These are phyloP conservation scores for Colletotrichum kahawae DNA, from an alignment of 2,329 filamentous ascomycete genomes.

Conservation along the genomic window DNA sequence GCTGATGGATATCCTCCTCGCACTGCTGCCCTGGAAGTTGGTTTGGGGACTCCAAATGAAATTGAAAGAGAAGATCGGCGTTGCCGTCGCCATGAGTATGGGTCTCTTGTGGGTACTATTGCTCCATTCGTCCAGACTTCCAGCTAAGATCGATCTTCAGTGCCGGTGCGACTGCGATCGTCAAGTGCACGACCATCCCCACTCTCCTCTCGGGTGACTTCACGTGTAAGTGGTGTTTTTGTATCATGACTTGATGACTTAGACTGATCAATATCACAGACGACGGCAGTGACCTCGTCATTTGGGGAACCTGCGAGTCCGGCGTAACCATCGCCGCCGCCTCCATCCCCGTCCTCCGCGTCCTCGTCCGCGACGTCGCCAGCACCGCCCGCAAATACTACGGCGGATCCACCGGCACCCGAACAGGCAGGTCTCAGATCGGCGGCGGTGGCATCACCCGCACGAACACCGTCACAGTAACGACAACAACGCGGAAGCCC, in stretches of 20 bases:
- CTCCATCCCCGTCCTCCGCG: conserved; percentile 21
- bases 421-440: neutral
- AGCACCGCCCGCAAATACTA: conserved; percentile 1
- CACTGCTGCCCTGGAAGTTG: conserved; percentile 15
- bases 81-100: conserved; percentile 22
- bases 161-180: conserved; percentile 22
- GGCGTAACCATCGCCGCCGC: conserved; percentile 11
- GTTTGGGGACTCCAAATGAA: conserved; percentile 22
- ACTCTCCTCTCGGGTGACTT: conserved; percentile 10
- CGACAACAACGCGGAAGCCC: neutral
- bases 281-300: neutral
- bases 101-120: conserved; percentile 10
- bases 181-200: conserved; percentile 20
- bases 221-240: neutral
- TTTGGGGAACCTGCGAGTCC: conserved; percentile 8
- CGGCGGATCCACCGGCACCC: neutral
- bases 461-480: conserved; percentile 2
- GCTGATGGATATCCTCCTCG: conserved; percentile 16
- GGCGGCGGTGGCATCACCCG: neutral
- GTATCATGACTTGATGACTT: conserved; percentile 17
- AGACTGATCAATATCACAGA: conserved; percentile 20
- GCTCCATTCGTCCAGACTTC: no score
- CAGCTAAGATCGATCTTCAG: neutral
- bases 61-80: conserved; percentile 15
- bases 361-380: conserved; percentile 17